These are phyloP conservation scores for Monosporascus sp. DNA, from an alignment of 2,329 filamentous ascomycete species.

Conservation along the genomic window DNA sequence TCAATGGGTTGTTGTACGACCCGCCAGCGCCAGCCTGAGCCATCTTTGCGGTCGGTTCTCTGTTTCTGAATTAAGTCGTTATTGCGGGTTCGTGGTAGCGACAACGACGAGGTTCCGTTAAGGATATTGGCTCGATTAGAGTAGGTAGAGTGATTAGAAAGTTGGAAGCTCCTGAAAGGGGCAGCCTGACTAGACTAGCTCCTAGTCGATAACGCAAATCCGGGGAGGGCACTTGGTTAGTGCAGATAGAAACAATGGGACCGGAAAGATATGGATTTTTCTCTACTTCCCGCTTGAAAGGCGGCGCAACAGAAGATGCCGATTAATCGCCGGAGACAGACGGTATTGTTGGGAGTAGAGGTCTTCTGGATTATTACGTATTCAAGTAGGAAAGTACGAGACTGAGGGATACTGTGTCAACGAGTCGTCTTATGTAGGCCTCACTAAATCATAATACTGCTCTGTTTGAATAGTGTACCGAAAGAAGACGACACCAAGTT, in stretches of 20 bases:
- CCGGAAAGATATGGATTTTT: not conserved
- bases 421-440: not conserved
- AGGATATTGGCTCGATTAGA: not conserved
- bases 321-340: too few relatives aligned
- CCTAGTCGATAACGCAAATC: not conserved
- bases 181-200: not conserved
- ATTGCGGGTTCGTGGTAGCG: not conserved
- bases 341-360: too few relatives aligned
- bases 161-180: constrained; percentile 1
- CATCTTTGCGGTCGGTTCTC: constrained; percentile 51
- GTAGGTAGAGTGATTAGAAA: not conserved
- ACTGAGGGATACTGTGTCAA: not conserved
- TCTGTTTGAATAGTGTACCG: not conserved
- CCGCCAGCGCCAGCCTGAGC: constrained; percentile 67
- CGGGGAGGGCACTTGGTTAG: not conserved
- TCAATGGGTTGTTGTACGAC: constrained; percentile 97
- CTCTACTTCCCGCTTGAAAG: too few relatives aligned
- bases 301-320: too few relatives aligned
- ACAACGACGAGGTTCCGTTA: not conserved
- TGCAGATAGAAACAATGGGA: not conserved
- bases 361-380: too few relatives aligned
- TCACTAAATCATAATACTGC: not conserved
- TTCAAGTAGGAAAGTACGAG: too few relatives aligned
- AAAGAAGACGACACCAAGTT: not conserved
- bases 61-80: not conserved